phyloP scores from a whole-genome alignment of 495 filamentous ascomycete genomes.

The Sporormia fimetaria region DNA sequence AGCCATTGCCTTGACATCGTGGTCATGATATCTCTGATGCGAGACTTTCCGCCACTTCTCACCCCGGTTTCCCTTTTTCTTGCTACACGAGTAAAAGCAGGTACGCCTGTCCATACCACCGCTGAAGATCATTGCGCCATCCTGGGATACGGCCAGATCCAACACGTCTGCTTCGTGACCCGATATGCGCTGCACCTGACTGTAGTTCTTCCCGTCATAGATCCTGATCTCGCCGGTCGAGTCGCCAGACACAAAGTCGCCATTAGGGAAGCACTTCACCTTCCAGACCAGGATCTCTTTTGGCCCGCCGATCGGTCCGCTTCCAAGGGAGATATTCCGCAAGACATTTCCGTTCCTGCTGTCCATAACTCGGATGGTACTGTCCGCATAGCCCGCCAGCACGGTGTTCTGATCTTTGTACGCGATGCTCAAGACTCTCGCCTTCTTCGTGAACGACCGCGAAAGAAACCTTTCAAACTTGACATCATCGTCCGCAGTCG shows the following conservation, averaged over 20 bases:
- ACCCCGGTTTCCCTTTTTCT: slow-evolving; percentile 50
- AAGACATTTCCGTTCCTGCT: slow-evolving; percentile 62
- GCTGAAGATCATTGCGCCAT: slow-evolving; percentile 77
- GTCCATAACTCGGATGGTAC: slow-evolving; percentile 82
- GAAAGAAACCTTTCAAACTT: slow-evolving; percentile 57
- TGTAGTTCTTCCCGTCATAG: slow-evolving; percentile 86
- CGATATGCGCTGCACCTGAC: slow-evolving; percentile 71
- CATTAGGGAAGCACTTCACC: slow-evolving; percentile 72
- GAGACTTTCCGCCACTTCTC: slow-evolving; percentile 72
- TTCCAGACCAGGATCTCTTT: slow-evolving; percentile 88
- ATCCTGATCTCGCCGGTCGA: slow-evolving; percentile 86
- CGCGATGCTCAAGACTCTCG: slow-evolving; percentile 75
- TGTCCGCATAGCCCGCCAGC: slow-evolving; percentile 84
- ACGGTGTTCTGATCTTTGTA: slow-evolving; percentile 76
- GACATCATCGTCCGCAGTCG: slow-evolving; percentile 70
- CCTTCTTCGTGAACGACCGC: slow-evolving; percentile 63
- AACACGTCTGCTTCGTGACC: slow-evolving; percentile 84
- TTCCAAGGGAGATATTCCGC: slow-evolving; percentile 73
- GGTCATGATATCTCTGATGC: slow-evolving; percentile 70
- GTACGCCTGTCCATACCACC: slow-evolving; percentile 86
- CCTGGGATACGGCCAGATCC: slow-evolving; percentile 63
- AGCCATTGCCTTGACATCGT: slow-evolving; percentile 93
- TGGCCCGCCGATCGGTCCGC: slow-evolving; percentile 58
- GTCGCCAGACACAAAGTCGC: slow-evolving; percentile 87
- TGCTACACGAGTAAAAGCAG: slow-evolving; percentile 43